A percentile compares a stretch with the other conserved stretches of the same genome.
phyloP scores from a whole-genome alignment of 306 rosid species.

The Datisca glomerata region DNA sequence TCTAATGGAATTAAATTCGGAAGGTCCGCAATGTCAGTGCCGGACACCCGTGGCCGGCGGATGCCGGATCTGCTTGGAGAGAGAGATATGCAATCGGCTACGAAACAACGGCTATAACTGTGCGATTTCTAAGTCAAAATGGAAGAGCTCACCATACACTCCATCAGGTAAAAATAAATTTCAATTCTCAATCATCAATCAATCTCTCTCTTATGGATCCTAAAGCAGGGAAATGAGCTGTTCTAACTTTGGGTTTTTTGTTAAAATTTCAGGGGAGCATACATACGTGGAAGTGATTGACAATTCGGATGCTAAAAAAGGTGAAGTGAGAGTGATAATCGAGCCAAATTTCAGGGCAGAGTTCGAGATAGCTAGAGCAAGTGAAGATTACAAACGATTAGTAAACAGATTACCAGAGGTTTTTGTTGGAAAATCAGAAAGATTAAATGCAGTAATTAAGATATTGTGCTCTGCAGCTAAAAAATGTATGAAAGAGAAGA shows the following conservation, averaged over 20 bases:
- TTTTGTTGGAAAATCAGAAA: constrained; percentile 55
- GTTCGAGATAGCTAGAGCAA: constrained; percentile 63
- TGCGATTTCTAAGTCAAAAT: constrained; percentile 52
- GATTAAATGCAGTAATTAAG: constrained; percentile 33
- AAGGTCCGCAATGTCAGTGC: constrained; percentile 31
- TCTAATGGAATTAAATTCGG: constrained; percentile 22
- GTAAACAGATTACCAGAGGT: constrained; percentile 42
- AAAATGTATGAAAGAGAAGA: constrained; percentile 71
- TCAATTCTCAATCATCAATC: neutral
- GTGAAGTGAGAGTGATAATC: constrained; percentile 35
- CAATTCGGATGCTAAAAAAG: constrained; percentile 29
- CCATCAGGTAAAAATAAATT: constrained; percentile 35
- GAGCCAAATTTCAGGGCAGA: constrained; percentile 51
- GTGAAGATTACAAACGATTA: constrained; percentile 43
- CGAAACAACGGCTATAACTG: constrained; percentile 47
- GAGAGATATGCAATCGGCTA: constrained; percentile 40
- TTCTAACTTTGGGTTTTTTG: neutral
- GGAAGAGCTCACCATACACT: constrained; percentile 39
- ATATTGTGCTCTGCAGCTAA: constrained; percentile 60
- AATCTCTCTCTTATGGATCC: no score
- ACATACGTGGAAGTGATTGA: constrained; percentile 46
- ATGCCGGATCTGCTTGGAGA: constrained; percentile 56
- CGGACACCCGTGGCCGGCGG: constrained; percentile 15
- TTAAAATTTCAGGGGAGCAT: constrained; percentile 40
- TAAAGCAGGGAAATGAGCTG: no score